Base-by-base conservation (phyloP, 2,329 filamentous ascomycete species). In the Fusarium pseudocircinatum region DNA sequence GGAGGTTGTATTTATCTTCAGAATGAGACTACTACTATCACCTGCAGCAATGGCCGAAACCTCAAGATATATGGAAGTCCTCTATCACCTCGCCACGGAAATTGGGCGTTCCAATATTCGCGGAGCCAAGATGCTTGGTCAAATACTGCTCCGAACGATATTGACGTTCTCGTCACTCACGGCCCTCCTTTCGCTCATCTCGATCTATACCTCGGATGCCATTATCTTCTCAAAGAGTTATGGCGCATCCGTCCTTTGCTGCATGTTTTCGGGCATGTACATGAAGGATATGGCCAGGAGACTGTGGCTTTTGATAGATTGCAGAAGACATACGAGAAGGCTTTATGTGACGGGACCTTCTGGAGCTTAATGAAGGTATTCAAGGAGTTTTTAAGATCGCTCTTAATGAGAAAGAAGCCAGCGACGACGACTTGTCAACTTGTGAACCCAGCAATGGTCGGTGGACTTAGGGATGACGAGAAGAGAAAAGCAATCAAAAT, bases 241-340 rank as follows among this genome's bases (percentile, higher is more conserved):
- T 87, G 85, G 83, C 81, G 85, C 6, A 84, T 90, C 4, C 84
- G 87, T 30, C 92, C 92, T 6, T 81, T 83, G 60, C 81, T 94
- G 49, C 87, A 88, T 49, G 84, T 93, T 12, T 93, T 89, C 76
- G 92, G 92, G 1, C 92, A 94, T 80, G 87, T 92, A 26, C 91
- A 94, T 78, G 87, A 90, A 70, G 89, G 85, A 1, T 73, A 78
- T 14, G 82, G 83, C 3, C 69, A 71, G 22, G 82, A 84, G 54
- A 67, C 64, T 59, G 43, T 79, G 16, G 62, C 58, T 6, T 82
- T 81, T 46, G 79, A 83, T 56, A 44, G 26, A 22, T n/a, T 81
- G 18, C 79, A 79, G 71, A 50, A 59, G 26, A 70, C 73, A 30
- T 81, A 78, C 40, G 52, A 75, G 28, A 12, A 49, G 10, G 46